Percentiles rank a stretch among this genome's conserved stretches.
These are phyloP conservation scores for Ichthyophthirius multifiliis DNA, from an alignment of 169 alveolate species.

Conservation along the genomic window DNA sequence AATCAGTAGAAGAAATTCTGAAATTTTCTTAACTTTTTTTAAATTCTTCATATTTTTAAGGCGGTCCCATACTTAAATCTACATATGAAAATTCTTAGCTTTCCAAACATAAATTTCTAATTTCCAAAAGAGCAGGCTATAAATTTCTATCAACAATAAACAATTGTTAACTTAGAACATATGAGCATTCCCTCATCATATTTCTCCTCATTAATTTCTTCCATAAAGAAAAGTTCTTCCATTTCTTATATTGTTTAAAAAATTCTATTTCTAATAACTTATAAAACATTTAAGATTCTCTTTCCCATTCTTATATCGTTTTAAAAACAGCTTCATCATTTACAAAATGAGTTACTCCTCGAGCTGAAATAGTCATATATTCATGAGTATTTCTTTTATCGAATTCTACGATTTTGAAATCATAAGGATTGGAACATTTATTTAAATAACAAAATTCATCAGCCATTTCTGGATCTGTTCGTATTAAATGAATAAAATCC, in stretches of 20 bases:
- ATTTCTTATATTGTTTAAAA: conserved; percentile 69
- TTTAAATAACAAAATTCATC: conserved; percentile 69
- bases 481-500: conserved; percentile 64
- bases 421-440: conserved; percentile 66
- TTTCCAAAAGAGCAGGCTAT: conserved; percentile 63
- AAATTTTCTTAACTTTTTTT: conserved; percentile 51
- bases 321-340: conserved; percentile 61
- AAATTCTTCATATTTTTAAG: conserved; percentile 56
- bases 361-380: conserved; percentile 69
- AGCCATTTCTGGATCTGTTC: conserved; percentile 67
- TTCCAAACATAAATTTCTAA: conserved; percentile 57
- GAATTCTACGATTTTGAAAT: conserved; percentile 68
- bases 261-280: conserved; percentile 61
- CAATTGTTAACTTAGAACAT: conserved; percentile 68
- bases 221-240: conserved; percentile 89
- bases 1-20: conserved; percentile 23
- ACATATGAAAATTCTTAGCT: neutral
- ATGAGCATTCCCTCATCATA: conserved; percentile 56
- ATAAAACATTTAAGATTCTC: conserved; percentile 78
- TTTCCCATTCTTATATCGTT: conserved; percentile 84
- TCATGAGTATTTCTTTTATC: conserved; percentile 45
- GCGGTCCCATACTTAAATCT: neutral
- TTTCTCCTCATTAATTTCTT: conserved; percentile 73
- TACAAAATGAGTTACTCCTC: conserved; percentile 72
- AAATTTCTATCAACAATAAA: conserved; percentile 79